Base-by-base conservation (phyloP, 345 rosid genomes). In the Chamaenerion angustifolium region DNA sequence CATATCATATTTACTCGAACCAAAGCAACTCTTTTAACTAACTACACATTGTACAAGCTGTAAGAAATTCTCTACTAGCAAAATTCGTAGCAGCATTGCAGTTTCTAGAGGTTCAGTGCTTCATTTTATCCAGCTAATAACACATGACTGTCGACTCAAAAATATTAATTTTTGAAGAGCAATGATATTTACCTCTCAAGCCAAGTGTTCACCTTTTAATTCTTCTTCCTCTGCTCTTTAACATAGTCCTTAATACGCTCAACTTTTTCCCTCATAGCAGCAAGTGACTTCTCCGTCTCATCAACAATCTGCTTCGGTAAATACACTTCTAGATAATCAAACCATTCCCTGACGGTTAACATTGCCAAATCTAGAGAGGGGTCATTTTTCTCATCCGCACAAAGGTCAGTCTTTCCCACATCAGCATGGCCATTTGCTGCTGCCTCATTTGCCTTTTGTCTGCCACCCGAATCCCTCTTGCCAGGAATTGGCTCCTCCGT, bases 301-400 rank as follows among this genome's bases (percentile, higher is more conserved):
- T 75, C 75, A 2, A 54, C 37, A 42, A 71, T 76, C 71, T 76
- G 81, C 64, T 74, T 68, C 1, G 64, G 78, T 59, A 78, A 47
- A 44, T 78, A 40, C 46, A 49, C 68, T 61, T 75, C 81, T 78
- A 82, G 44, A 55, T 43, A 72, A 51, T 72, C 72, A 56, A 84
- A 80, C 96, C 87, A 92, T 31, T 87, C 71, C 56, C 68, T 67
- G 31, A 82, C 21, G 12, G 76, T 72, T 76, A 82, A 75, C 59
- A 64, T 75, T 50, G 58, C 73, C 58, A 78, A 69, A 56, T 62
- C 60, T n/a, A 56, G 56, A 49, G 37, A 37, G n/a, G 37, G 64
- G 64, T 72, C 31, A 56, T 14, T 27, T 44, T 48, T 43, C 45
- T 18, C n/a, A 1, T 3, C 60, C 17, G 10, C 27, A 2, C 45